Evolutionary conservation across 2,329 filamentous ascomycete genomes (phyloP), one percentile per base, ranked within the genome.

Genomic region (Colletotrichum cereale): DNA sequence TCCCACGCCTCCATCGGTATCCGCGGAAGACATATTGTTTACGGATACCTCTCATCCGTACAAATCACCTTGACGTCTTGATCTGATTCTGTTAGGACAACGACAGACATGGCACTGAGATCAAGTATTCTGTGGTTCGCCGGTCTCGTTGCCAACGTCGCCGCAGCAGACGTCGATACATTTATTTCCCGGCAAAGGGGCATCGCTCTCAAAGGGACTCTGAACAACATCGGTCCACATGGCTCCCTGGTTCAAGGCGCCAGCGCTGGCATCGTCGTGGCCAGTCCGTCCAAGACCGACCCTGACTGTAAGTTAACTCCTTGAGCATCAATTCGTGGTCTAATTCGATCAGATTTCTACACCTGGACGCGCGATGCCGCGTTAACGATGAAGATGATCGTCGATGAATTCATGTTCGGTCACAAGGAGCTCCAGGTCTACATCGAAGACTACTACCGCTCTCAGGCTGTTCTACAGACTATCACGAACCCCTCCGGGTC

Each of bases 361-460:
- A 88, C 87, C 0, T 90, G 87, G 87, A 87, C 86, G 3, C 82
- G 88, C 38, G 88, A 90, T 76, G 83, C 87, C 0, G 86, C 86
- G 11, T 76, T 90, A 61, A 85, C 83, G 2, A 83, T 87, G 78
- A 89, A 88, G 75, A 80, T 80, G 26, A 76, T 89, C 3, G 78
- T 88, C 7, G 87, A 89, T 69, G 79, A 85, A 52, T 87, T 88
- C 76, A 80, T 86, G 52, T 78, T 80, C 26, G 86, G 85, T 29
- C 81, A 88, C 61, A 78, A 80, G 3, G 77, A 78, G 7, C 79
- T 89, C 7, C 82, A 86, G 62, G 73, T 77, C 10, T 77, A 83
- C 10, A 84, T 90, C 31, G 80, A 88, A 71, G 81, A 88, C 66
- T 90, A 87, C 74, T 84, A 89, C 74, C 82, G 81, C 48, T 79